Evolutionary conservation across 2,329 filamentous ascomycete genomes (phyloP), one percentile per base, ranked within the genome.

Genomic region (Fusarium tupiense): DNA sequence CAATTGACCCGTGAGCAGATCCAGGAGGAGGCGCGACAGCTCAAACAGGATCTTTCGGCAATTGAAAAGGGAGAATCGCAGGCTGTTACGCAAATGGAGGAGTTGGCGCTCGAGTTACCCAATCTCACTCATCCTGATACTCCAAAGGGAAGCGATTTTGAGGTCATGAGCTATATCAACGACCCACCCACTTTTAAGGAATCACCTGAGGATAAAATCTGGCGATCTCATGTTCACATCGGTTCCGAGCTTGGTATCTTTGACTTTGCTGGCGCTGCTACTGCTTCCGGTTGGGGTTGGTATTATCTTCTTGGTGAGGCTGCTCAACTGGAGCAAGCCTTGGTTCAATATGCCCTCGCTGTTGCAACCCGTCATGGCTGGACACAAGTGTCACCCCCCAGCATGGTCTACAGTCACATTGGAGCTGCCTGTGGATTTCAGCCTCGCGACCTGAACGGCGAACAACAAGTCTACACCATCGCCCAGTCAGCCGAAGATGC

Each of bases 281-380:
- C 89, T n/a, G 92, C 94, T 4, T 94, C 92, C 8, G 96, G 96
- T 43, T 99, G 96, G 96, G 96, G 96, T 3, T 99, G 95, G 94
- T 99, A 99, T 85, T 98, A 95, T 83, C 90, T 99, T 17, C 87
- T 94, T n/a, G 94, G 96, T 80, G 95, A 97, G 79, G 96, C 91
- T 14, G 95, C 95, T 1, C 90, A 96, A 81, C 89, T 99, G n/a
- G 96, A 99, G 84, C 96, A 98, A 81, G 96, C 96, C 0, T 88
- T 99, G 7, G 86, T 98, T 19, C 92, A 96, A 81, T 98, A 97
- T 82, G 92, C 96, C 0, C 87, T 98, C 7, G 87, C 88, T 16
- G 89, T 93, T 4, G 93, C 94, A 14, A 90, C 91, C 64, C 88
- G 88, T 56, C 88, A 90, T 73, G 94, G 94, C 58, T 99, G 95